Base-by-base conservation (phyloP, 192 early-diverging fungal genomes). In the Anaeromyces robustus region DNA sequence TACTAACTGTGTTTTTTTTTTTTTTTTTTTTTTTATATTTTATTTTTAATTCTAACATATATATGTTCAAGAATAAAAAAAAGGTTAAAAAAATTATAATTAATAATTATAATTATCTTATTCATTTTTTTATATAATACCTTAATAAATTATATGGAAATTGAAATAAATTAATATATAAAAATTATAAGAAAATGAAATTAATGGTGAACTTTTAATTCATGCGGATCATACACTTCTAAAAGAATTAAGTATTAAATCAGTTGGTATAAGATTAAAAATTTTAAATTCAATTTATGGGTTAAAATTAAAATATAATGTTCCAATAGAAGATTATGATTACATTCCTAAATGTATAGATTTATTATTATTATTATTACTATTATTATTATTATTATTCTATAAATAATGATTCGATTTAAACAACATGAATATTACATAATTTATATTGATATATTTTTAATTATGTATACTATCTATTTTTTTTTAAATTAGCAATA, bases 201-300 rank as follows among this genome's bases (percentile, higher is more conserved):
- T 99, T 81, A 93, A 92, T 30, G 97, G 97, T 79, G 95, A 96
- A 77, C 87, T 95, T 12, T 88, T 99, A 9, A 85, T 95, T 37
- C 91, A 94, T 83, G 91, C 96, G 28, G 95, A 96, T 86, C 95
- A 98, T 86, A 94, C 93, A 77, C 89, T 96, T 37, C 87, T 99
- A 80, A 94, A 93, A 84, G 96, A 96, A 81, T 85, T 99, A 78
- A 92, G 91, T 11, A 90, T 99, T 77, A 87, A 86, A 77, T 93
- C 95, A 3, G 90, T 98, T 22, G 97, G 97, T 4, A 92, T 94
- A 77, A 87, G 97, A 30, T 87, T 98, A 29, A 86, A 90, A n/a
- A 88, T 99, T n/a, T 88, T 99, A 68, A 94, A 94, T 80, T 92
- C 94, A 17, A 93, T 99, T 78, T 96, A 96, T 79, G 90, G 93